Conservation (phyloP, 163 green algal species). For the Chlamydomonas reinhardtii region DNA sequence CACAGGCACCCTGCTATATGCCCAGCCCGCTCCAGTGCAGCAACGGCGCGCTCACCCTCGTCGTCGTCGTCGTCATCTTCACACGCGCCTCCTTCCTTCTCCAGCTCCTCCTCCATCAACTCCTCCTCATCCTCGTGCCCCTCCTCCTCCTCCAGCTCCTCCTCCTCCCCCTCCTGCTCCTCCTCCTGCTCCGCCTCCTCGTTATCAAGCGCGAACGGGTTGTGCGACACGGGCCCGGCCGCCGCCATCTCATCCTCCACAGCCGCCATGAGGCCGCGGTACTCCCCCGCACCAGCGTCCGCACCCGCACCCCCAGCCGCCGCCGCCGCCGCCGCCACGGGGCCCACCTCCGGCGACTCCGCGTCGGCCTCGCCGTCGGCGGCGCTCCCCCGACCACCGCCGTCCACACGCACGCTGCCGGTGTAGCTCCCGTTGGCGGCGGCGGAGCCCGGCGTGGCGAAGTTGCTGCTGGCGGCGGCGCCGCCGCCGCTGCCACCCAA, state of each 20-base stretch:
- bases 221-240: too few relatives aligned
- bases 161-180: neutral
- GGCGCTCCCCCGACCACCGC: too few relatives aligned
- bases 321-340: neutral
- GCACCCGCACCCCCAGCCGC: too few relatives aligned
- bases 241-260: neutral
- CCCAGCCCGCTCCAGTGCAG: too few relatives aligned
- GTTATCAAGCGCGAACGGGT: neutral
- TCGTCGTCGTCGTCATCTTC: neutral
- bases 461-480: neutral
- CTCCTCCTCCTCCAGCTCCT: slow-evolving; percentile 1
- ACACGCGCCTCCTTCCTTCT: neutral
- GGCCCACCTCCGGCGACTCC: neutral
- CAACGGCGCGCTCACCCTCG: neutral
- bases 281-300: neutral
- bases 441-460: neutral
- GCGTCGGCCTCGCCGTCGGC: neutral
- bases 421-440: neutral
- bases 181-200: neutral
- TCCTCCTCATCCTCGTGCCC: neutral
- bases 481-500: neutral
- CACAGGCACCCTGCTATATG: too few relatives aligned
- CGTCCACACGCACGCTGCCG: neutral
- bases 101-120: neutral
- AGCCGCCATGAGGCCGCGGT: slow-evolving; percentile 14